Evolutionary conservation across 192 early-diverging fungal species (phyloP).

Genomic region (Coemansia sp.): DNA sequence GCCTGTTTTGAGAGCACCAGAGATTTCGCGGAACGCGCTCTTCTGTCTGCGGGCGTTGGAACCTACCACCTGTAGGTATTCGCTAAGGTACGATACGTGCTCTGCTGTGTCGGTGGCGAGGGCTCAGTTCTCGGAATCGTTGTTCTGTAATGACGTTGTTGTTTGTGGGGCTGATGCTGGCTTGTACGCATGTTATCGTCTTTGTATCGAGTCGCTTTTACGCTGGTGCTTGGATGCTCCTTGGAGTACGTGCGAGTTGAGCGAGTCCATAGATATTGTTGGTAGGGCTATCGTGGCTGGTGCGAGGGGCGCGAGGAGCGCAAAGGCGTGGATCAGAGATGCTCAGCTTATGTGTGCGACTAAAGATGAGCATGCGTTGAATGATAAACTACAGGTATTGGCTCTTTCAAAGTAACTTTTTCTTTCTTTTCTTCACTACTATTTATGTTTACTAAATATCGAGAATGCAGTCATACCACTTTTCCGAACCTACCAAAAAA

Average conservation of each 20-base stretch:
- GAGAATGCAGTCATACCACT: constrained; percentile 46
- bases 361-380: constrained; percentile 1
- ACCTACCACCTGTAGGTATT: background rate
- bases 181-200: background rate
- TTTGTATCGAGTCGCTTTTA: constrained; percentile 26
- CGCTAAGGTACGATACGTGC: constrained; percentile 21
- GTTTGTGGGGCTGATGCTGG: background rate
- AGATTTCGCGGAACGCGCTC: constrained; percentile 12
- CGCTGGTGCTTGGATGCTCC: constrained; percentile 6
- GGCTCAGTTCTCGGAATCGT: constrained; percentile 14
- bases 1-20: constrained; percentile 9
- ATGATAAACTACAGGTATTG: background rate
- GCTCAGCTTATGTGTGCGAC: background rate
- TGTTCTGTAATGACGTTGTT: constrained; percentile 11
- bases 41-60: constrained; percentile 13
- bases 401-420: background rate
- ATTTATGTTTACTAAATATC: constrained; percentile 7
- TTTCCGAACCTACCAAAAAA: constrained; percentile 22
- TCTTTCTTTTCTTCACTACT: background rate
- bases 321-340: constrained; percentile 32
- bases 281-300: constrained; percentile 19
- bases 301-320: constrained; percentile 5
- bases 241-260: background rate
- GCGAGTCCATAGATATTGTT: constrained; percentile 14
- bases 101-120: constrained; percentile 11